Evolutionary conservation across 495 filamentous ascomycete genomes (phyloP), one percentile per base, ranked within the genome.

Genomic region (Podospora sp.): DNA sequence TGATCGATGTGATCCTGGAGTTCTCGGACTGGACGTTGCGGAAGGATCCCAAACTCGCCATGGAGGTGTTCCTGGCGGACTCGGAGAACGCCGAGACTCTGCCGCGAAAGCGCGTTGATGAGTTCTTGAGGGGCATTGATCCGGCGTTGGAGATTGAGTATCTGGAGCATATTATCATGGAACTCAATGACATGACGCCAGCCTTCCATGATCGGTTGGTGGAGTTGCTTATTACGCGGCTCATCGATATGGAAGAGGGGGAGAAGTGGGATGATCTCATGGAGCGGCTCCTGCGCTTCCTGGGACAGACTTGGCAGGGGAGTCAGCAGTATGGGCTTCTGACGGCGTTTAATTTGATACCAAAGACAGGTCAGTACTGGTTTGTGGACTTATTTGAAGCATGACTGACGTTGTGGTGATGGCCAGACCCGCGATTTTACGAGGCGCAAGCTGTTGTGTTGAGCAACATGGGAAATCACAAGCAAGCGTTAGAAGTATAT

Each of bases 61-160:
- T 99, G 94, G 93, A 97, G 65, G 83, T 98, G 5, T 99, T 99
- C 79, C 74, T 97, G 1, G 91, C 92, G 7, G 96, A 99, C 74
- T 93, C 92, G 16, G 93, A 97, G 72, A 97, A 97, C 73, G 94
- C 95, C 1, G 94, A 98, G 79, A 94, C 89, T 0, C 74, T 98
- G 6, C 92, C 94, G 7, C 84, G 95, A 57, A 81, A 90, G 24
- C 85, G 76, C 65, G 93, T 98, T 0, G 77, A 96, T 25, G 77
- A 82, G 26, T 97, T 93, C 68, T 78, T 99, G 20, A 80, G 88
- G 51, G 77, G 77, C 0, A 88, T 96, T 49, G 87, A 97, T 73
- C 69, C 77, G 6, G 79, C 81, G 27, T 83, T 98, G 24, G 92
- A 93, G 26, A 85, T 92, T 59, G 84, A 79, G 66, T 99, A 99